Evolutionary conservation across 768 basidiomycete genomes (phyloP), one percentile per base, ranked within the genome.

Genomic region (Boletus rufocinnamomeus): DNA sequence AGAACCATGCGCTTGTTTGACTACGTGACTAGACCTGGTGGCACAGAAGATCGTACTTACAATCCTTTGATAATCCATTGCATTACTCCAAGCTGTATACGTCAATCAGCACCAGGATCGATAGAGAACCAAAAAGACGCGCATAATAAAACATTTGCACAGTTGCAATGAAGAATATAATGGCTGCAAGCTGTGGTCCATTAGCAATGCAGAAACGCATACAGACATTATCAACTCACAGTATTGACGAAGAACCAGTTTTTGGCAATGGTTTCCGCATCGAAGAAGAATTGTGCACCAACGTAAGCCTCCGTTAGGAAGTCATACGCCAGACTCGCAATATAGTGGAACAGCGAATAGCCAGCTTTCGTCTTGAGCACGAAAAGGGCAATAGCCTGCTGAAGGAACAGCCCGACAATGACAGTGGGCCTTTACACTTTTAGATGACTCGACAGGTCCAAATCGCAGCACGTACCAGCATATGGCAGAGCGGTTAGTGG

Each of bases 131-230:
- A 46, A 27, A 34, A n/a, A n/a, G 14, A 60, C 63, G 27, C 58
- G 66, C 74, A 60, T 94, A 89, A 77, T 93, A 95, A 74, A 92
- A 72, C 90, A 94, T 93, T 73, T 95, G 92, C 54, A 95, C 84
- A 63, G 92, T 89, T 28, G 94, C 93, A 64, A 97, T 84, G 80
- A 97, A 97, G 81, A 96, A 96, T 69, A 97, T 92, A 72, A 96
- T 89, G 21, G 88, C 82, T 11, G 82, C 67, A 41, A 94, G 82
- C 83, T 89, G 66, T 27, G 28, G 38, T 19, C 19, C 16, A 41
- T 67, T 53, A 71, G 54, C 53, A 30, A 62, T 59, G 52, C 53
- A 59, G 57, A 59, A 54, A 65, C 1, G 16, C 4, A 47, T 16
- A 52, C 40, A 50, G 63, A 49, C 21, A 43, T 54, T 9, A 45